phyloP scores from a whole-genome alignment of 2,329 filamentous ascomycete species.

The Albophoma yamanashiensis region DNA sequence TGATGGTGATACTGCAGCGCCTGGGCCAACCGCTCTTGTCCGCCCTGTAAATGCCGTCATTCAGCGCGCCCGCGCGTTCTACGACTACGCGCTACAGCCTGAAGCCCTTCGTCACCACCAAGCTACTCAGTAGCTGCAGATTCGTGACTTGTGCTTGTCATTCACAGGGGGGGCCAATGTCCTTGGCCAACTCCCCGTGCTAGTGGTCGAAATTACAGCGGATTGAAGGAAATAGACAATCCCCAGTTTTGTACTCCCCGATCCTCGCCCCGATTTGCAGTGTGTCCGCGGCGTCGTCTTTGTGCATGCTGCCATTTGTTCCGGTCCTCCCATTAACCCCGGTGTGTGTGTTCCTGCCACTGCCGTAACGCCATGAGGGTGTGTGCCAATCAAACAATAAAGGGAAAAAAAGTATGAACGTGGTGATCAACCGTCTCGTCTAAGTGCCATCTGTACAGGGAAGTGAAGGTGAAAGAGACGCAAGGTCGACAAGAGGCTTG shows the following conservation, averaged over 20 bases:
- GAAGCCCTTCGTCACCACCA: not conserved
- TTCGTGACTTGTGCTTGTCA: not conserved
- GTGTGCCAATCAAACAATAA: not conserved
- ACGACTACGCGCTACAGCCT: not conserved
- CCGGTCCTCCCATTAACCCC: not conserved
- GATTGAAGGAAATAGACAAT: not conserved
- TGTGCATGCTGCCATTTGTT: not conserved
- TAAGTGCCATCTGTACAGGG: not conserved
- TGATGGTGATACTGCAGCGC: not conserved
- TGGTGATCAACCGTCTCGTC: not conserved
- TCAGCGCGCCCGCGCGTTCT: not conserved
- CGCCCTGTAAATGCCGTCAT: not conserved
- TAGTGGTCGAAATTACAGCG: not conserved
- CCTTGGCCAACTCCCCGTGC: not conserved
- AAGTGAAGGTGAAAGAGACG: not conserved
- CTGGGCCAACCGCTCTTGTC: not conserved
- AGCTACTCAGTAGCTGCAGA: not conserved
- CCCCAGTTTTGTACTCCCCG: not conserved
- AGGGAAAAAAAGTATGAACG: not conserved
- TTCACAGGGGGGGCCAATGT: not conserved
- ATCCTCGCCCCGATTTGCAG: not conserved
- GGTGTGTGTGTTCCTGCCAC: not conserved
- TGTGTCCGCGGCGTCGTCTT: not conserved
- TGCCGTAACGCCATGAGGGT: slow-evolving; percentile 1
- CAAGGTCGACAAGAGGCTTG: not conserved